A percentile compares a stretch with the other conserved stretches of the same genome.
Evolutionary conservation across 345 rosid species (phyloP).

Genomic region (Sisymbrium altissimum): DNA sequence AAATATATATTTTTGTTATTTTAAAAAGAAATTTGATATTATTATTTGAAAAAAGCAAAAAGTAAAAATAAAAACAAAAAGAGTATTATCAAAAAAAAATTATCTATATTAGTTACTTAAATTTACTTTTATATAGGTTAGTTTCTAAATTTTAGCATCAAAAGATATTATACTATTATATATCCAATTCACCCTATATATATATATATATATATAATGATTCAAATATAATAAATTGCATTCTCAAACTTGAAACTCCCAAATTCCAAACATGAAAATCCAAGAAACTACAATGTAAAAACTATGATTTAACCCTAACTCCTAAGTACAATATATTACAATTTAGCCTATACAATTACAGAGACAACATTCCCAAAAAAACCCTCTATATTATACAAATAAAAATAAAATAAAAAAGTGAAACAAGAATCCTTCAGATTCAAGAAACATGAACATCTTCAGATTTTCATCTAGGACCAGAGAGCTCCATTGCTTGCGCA

Average conservation of each 20-base stretch:
- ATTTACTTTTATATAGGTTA: too few species aligned
- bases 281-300: background rate
- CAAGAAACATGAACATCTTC: background rate
- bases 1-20: too few species aligned
- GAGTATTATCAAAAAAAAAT: too few species aligned
- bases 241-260: background rate
- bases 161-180: too few species aligned
- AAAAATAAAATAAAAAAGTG: background rate
- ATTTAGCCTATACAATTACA: conserved; percentile 24
- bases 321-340: conserved; percentile 18
- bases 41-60: background rate
- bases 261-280: background rate
- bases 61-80: too few species aligned
- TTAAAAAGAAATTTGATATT: too few species aligned
- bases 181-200: too few species aligned
- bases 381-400: conserved; percentile 18
- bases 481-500: conserved; percentile 97
- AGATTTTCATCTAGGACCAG: conserved; percentile 82
- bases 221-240: background rate
- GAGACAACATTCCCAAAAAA: background rate
- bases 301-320: background rate
- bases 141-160: too few species aligned
- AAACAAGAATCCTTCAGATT: conserved; percentile 3
- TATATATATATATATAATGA: too few species aligned
- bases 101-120: too few species aligned